A percentile compares a stretch with the other conserved stretches of the same genome.
phyloP scores from a whole-genome alignment of 495 filamentous ascomycete species.

The Jackrogersella multiformis region DNA sequence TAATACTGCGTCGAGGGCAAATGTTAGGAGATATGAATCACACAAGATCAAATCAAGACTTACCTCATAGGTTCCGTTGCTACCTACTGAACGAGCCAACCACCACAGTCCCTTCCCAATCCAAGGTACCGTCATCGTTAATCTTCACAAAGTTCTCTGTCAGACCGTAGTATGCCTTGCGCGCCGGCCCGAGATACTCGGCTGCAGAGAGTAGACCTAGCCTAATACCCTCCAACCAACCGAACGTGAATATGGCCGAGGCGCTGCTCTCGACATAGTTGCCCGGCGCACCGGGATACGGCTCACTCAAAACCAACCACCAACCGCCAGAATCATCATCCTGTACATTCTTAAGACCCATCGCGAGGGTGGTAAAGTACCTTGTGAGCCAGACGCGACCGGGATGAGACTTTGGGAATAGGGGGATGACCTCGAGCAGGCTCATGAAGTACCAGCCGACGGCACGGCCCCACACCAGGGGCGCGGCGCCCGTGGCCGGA shows the following conservation, averaged over 20 bases:
- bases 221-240: conserved; percentile 61
- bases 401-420: conserved; percentile 50
- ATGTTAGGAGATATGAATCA: conserved; percentile 45
- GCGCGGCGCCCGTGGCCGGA: conserved; percentile 62
- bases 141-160: conserved; percentile 54
- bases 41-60: conserved; percentile 13
- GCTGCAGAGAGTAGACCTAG: conserved; percentile 51
- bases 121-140: conserved; percentile 55
- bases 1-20: conserved; percentile 60
- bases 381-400: conserved; percentile 47
- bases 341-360: conserved; percentile 54
- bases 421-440: conserved; percentile 63
- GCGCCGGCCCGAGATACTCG: conserved; percentile 46
- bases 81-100: conserved; percentile 65
- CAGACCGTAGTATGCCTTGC: conserved; percentile 55
- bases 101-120: conserved; percentile 64
- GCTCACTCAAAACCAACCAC: conserved; percentile 67
- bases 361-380: conserved; percentile 55
- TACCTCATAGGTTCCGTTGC: conserved; percentile 59
- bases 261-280: conserved; percentile 71
- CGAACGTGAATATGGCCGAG: conserved; percentile 68
- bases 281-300: conserved; percentile 52
- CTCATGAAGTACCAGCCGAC: conserved; percentile 70
- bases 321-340: conserved; percentile 62
- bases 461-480: conserved; percentile 65